These are phyloP conservation scores for Skeletonema grethae DNA, from an alignment of 108 stramenopile genomes.

Conservation along the genomic window DNA sequence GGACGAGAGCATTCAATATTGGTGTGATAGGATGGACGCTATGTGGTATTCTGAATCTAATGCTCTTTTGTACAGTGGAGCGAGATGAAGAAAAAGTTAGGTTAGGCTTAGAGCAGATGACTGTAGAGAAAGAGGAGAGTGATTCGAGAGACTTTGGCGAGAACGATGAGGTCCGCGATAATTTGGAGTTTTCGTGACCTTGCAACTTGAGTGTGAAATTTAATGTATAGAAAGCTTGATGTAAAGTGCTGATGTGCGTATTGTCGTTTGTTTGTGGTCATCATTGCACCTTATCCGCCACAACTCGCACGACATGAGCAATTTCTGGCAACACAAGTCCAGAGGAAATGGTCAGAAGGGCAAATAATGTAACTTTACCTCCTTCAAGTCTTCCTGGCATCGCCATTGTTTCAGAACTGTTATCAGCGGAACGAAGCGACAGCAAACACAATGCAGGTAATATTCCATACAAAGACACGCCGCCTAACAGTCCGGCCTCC, in stretches of 20 bases:
- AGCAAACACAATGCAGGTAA: conserved; percentile 46
- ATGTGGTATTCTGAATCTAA: conserved; percentile 72
- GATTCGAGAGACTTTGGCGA: background rate
- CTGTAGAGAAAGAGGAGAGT: background rate
- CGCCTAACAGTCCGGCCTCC: conserved; percentile 48
- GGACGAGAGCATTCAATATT: conserved; percentile 72
- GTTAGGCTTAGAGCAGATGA: conserved; percentile 13
- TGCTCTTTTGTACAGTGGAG: conserved; percentile 67
- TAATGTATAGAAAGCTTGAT: background rate
- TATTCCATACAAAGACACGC: conserved; percentile 47
- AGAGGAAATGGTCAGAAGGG: conserved; percentile 24
- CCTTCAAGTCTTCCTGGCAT: conserved; percentile 50
- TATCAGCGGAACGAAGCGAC: conserved; percentile 24
- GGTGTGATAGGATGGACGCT: conserved; percentile 75
- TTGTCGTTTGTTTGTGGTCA: background rate
- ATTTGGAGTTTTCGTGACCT: conserved; percentile 1
- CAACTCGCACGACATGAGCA: background rate
- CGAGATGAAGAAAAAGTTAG: conserved; percentile 61
- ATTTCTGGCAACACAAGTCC: conserved; percentile 43
- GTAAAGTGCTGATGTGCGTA: background rate
- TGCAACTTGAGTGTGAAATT: background rate
- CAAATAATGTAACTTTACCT: conserved; percentile 29
- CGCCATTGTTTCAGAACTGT: background rate
- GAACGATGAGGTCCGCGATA: background rate
- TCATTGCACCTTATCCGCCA: background rate